Evolutionary conservation across 2,329 filamentous ascomycete species (phyloP).

Genomic region (Phoma sp.): DNA sequence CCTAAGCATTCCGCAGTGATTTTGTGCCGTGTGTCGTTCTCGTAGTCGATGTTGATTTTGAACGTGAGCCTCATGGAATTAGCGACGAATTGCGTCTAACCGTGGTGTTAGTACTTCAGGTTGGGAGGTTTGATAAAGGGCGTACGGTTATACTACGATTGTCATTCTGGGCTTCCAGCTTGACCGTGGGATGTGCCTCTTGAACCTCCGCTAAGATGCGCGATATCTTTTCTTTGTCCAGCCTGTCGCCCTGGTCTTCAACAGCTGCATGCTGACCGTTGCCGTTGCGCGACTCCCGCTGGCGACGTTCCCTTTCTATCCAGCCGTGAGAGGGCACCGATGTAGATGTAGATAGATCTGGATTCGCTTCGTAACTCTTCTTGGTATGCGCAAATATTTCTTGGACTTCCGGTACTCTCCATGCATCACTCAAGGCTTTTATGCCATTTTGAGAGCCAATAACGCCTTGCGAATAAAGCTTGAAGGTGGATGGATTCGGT

Average conservation of each 20-base stretch:
- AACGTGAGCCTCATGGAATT: conserved; percentile 36
- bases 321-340: conserved; percentile 51
- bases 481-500: conserved; percentile 45
- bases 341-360: conserved; percentile 47
- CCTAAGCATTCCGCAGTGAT: conserved; percentile 44
- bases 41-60: conserved; percentile 35
- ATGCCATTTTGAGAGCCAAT: conserved; percentile 46
- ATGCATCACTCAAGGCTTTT: conserved; percentile 47
- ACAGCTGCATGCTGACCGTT: conserved; percentile 12
- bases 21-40: conserved; percentile 34
- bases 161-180: conserved; percentile 34
- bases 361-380: conserved; percentile 46
- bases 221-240: conserved; percentile 33
- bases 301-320: conserved; percentile 38
- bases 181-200: conserved; percentile 36
- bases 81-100: conserved; percentile 38
- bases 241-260: background rate
- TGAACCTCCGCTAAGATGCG: conserved; percentile 36
- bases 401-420: conserved; percentile 49
- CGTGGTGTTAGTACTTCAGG: conserved; percentile 4
- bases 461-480: conserved; percentile 49
- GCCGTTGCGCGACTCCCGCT: conserved; percentile 24
- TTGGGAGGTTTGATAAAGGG: background rate
- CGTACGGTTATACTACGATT: conserved; percentile 37
- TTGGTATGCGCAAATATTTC: conserved; percentile 43